Base-by-base conservation (phyloP, 129 eudicot species). In the Scalesia atractyloides region DNA sequence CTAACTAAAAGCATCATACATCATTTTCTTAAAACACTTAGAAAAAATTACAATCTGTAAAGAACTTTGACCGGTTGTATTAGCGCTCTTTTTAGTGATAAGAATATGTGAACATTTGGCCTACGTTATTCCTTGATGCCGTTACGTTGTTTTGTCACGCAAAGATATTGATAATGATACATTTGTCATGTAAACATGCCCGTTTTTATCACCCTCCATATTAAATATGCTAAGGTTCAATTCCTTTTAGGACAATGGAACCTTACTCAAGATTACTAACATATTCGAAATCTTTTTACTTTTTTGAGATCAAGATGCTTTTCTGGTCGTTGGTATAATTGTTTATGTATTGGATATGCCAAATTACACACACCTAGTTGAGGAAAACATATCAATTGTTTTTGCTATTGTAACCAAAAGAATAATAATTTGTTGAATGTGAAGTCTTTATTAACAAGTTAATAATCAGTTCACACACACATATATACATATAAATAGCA, bases 161-260 rank as follows among this genome's bases (percentile, higher is more conserved):
- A 24, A 15, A 59, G 17, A 12, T 3, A 39, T 39, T 39, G 44
- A 39, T 9, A 39, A 4, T 39, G 44, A 1, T 39, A 5, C 57
- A 48, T 24, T 47, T 48, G 24, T 68, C 20, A 2, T 49, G 58
- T 47, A n/a, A 24, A 59, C 30, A 9, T 2, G 12, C 2, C 59
- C 19, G 0, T 59, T 16, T n/a, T 57, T 22, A 13, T 58, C 43
- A 70, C 14, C 39, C 67, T 16, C 7, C 26, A 1, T 16, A 56
- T 67, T 58, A 73, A 73, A 76, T 76, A 76, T 76, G 80, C 74
- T 33, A 67, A 56, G 68, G 80, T 56, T 67, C 68, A 67, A 76
- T 56, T 16, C 74, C 57, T 76, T 47, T 7, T 47, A 16, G 53
- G 53, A 56, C 41, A 16, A 18, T 18, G n/a, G 22, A 56, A 36